phyloP scores from a whole-genome alignment of 495 filamentous ascomycete species.

The Geoglossum glabrum region DNA sequence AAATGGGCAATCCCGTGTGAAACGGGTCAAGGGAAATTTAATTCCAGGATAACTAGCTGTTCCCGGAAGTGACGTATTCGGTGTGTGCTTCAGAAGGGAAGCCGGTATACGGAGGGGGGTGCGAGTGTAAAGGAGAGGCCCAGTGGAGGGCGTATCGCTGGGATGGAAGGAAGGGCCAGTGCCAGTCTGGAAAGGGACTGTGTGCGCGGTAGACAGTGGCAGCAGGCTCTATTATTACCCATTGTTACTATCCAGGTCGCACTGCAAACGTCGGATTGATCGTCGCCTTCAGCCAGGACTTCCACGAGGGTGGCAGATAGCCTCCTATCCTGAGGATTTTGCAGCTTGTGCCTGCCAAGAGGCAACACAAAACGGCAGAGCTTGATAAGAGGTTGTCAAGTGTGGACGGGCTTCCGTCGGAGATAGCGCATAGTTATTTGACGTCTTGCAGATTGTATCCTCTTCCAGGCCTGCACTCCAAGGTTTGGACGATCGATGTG shows the following conservation, averaged over 20 bases:
- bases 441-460: background rate
- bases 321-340: too few relatives aligned
- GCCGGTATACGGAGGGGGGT: background rate
- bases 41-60: background rate
- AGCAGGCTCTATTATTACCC: background rate
- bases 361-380: background rate
- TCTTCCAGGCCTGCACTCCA: background rate
- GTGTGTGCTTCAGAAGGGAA: background rate
- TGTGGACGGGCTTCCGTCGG: background rate
- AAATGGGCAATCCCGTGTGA: background rate
- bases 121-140: background rate
- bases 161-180: background rate
- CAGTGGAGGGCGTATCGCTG: background rate
- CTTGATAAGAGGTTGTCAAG: background rate
- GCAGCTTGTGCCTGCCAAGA: background rate
- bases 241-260: background rate
- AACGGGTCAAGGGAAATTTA: background rate
- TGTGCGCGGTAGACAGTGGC: too few relatives aligned
- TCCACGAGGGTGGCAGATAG: background rate
- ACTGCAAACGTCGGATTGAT: background rate
- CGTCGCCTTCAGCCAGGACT: background rate
- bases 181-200: background rate
- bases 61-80: background rate
- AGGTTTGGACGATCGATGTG: background rate
- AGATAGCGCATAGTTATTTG: background rate